A percentile compares a stretch with the other conserved stretches of the same genome.
phyloP scores from a whole-genome alignment of 768 basidiomycete genomes.

The Russula vinacea region DNA sequence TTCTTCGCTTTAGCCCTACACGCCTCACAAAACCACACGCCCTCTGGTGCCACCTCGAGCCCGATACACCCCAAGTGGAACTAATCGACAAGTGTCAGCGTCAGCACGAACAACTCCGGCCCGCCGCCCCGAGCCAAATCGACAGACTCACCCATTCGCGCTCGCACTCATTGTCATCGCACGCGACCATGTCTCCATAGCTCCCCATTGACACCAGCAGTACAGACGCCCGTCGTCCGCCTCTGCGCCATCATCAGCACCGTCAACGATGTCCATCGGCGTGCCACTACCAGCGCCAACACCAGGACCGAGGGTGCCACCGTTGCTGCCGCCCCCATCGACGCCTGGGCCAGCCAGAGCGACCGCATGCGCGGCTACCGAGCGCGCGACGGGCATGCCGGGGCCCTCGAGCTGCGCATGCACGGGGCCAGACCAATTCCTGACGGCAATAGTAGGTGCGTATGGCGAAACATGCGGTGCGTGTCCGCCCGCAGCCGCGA shows the following conservation, averaged over 20 bases:
- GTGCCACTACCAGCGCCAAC: constrained; percentile 45
- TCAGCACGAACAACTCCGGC: neutral
- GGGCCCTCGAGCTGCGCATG: constrained; percentile 68
- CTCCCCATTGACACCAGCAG: constrained; percentile 83
- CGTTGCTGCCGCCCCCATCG: constrained; percentile 36
- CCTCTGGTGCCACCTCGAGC: constrained; percentile 61
- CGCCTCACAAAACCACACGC: constrained; percentile 71
- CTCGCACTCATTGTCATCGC: constrained; percentile 77
- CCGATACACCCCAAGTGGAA: constrained; percentile 80
- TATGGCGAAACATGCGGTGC: constrained; percentile 9
- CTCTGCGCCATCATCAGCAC: constrained; percentile 55
- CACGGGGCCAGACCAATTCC: constrained; percentile 36
- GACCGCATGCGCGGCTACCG: constrained; percentile 37
- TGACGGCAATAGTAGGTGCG: constrained; percentile 36
- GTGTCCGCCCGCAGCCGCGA: constrained; percentile 5
- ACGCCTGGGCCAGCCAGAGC: constrained; percentile 39
- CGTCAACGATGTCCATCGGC: constrained; percentile 44
- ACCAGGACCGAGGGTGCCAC: neutral
- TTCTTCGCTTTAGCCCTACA: constrained; percentile 57
- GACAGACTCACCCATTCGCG: constrained; percentile 80
- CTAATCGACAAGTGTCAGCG: constrained; percentile 42
- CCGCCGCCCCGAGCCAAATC: neutral
- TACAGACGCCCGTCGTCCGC: constrained; percentile 63
- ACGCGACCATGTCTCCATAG: constrained; percentile 94
- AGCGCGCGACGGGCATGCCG: constrained; percentile 68